Evolutionary conservation across 2,329 filamentous ascomycete genomes (phyloP), one percentile per base, ranked within the genome.

Genomic region (Fusarium verticillioides): DNA sequence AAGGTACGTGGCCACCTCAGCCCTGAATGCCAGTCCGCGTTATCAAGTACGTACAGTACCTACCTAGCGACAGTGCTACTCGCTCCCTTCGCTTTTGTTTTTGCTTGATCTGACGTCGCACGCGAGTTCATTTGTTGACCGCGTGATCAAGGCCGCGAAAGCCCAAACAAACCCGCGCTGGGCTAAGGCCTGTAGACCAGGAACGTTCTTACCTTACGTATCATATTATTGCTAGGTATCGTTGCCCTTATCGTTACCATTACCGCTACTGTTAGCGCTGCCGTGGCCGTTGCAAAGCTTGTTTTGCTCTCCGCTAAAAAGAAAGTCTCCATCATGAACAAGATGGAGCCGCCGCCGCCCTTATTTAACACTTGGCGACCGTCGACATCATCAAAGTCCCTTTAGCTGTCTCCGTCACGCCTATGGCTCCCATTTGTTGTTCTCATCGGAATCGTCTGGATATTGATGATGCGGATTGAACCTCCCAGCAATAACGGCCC

Each of bases 61-160:
- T 23, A 23, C 23, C 37, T 21, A n/a, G 12, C 12, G 39, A 40
- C 12, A 15, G 12, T n/a, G 7, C 39, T 8, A 40, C 12, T 40
- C 21, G 12, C 7, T 40, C 32, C 4, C 32, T 13, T 7, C 32
- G 6, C 6, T 32, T 4, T 13, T 13, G 12, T 15, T 40, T n/a
- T n/a, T 9, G 39, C 1, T n/a, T 40, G 19, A 40, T 40, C 15
- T 5, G 28, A 28, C 28, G 21, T 40, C 7, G 0, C 7, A 13
- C 21, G 39, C 1, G 2, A 15, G 15, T 0, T 40, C 9, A 6
- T n/a, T n/a, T 40, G 8, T 15, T 2, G 7, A 30, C 9, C 21
- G 39, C 8, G 2, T n/a, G 39, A n/a, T 13, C 12, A 40, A 21
- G 39, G 7, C 5, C 21, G 21, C 1, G 21, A 15, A n/a, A n/a